Evolutionary conservation across 139 green algal genomes (phyloP), one percentile per base, ranked within the genome.

Genomic region (Chlamydomonas asymmetrica): DNA sequence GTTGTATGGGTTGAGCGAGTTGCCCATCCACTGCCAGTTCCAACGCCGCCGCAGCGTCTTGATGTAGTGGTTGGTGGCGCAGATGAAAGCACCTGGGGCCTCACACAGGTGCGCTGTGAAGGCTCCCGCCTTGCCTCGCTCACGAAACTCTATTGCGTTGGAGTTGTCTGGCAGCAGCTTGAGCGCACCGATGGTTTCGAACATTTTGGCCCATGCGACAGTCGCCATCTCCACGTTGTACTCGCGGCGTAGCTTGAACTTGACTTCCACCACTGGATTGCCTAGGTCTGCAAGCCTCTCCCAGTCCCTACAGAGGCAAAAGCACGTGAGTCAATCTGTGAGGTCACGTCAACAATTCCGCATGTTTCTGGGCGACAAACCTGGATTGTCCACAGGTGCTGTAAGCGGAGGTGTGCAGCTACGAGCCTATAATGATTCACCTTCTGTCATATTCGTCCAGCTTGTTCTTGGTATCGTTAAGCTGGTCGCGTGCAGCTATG

Each of bases 121-220:
- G 52, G 73, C 73, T 31, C 22, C n/a, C 60, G 71, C 27, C 6
- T 1, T 27, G 63, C 63, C 63, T 8, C 63, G 23, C 22, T 57
- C 63, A 16, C 63, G 39, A 6, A 38, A 0, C 43, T 20, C 4
- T 34, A 39, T 31, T 18, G 32, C 60, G 48, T 6, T 54, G 49
- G 43, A 63, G 29, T 62, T 18, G 25, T 20, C 4, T 23, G 62
- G 77, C 49, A 83, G 74, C 38, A 88, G 71, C 35, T 79, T 66
- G 22, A 48, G 76, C 20, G n/a, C 18, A 10, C 59, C 52, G 34
- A 89, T 75, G 32, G 41, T 63, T 48, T 87, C 80, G 57, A 84
- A 89, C 84, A 89, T 85, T 40, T 87, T 89, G 40, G 80, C 80
- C 76, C 80, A 88, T 1, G 83, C 80, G 37, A 83, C 68, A 1